Percentiles rank a stretch among this genome's conserved stretches.
phyloP scores from a whole-genome alignment of 2,329 filamentous ascomycete species.

The Calonectria pseudoreteaudii region DNA sequence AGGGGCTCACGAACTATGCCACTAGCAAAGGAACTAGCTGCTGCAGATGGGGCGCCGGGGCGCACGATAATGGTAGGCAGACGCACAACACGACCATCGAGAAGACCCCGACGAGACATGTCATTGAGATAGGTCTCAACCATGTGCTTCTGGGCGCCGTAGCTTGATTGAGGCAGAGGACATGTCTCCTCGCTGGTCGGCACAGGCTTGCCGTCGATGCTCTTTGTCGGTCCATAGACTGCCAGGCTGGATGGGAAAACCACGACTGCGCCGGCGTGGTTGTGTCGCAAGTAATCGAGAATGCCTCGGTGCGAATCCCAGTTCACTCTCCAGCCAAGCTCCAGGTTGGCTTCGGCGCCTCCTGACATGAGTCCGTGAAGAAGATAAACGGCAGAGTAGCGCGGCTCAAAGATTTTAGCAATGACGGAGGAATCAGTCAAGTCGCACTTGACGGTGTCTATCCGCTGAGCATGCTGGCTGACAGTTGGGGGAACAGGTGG shows the following conservation, averaged over 20 bases:
- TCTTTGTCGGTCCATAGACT: slow-evolving; percentile 60
- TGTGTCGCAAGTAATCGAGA: slow-evolving; percentile 60
- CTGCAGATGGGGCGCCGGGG: slow-evolving; percentile 69
- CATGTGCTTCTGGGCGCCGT: slow-evolving; percentile 72
- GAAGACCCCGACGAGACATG: slow-evolving; percentile 61
- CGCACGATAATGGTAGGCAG: slow-evolving; percentile 72
- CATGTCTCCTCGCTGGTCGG: slow-evolving; percentile 33
- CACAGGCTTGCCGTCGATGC: not conserved
- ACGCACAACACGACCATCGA: slow-evolving; percentile 67
- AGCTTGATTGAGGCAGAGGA: slow-evolving; percentile 65
- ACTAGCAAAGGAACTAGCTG: slow-evolving; percentile 69
- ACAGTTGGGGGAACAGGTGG: slow-evolving; percentile 57
- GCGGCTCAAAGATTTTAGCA: slow-evolving; percentile 41
- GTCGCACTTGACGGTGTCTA: slow-evolving; percentile 47
- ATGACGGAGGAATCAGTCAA: slow-evolving; percentile 46
- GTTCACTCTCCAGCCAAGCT: slow-evolving; percentile 67
- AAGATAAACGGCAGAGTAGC: slow-evolving; percentile 63
- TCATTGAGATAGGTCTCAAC: slow-evolving; percentile 58
- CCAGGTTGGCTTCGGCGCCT: slow-evolving; percentile 69
- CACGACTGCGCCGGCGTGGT: slow-evolving; percentile 61
- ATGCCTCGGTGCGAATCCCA: slow-evolving; percentile 65
- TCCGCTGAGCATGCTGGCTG: slow-evolving; percentile 44
- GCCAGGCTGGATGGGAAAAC: slow-evolving; percentile 70
- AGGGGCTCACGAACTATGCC: slow-evolving; percentile 70
- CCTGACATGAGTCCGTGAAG: slow-evolving; percentile 74